Evolutionary conservation across 148 eudicot genomes (phyloP).

Genomic region (Vaccinium macrocarpon): DNA sequence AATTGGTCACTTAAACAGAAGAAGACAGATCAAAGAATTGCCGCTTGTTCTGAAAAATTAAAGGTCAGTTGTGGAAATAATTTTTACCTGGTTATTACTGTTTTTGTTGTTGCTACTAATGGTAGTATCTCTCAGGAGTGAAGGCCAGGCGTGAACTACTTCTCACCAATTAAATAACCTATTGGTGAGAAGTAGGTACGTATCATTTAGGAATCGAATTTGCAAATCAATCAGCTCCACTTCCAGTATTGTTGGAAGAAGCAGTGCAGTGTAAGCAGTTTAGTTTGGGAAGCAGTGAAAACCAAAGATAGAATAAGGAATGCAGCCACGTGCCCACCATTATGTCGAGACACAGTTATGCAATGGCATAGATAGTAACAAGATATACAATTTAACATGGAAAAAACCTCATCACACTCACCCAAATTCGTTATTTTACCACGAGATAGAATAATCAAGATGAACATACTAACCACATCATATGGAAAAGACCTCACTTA

Average conservation of each 20-base stretch:
- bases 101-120: background rate
- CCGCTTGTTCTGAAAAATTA: slow-evolving; percentile 54
- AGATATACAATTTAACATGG: background rate
- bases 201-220: background rate
- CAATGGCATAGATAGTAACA: background rate
- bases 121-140: background rate
- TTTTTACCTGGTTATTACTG: slow-evolving; percentile 9
- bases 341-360: background rate
- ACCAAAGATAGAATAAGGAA: background rate
- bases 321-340: background rate
- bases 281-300: background rate
- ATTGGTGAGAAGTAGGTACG: background rate
- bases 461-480: background rate
- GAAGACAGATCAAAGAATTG: slow-evolving; percentile 68
- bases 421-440: background rate
- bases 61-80: slow-evolving; percentile 49
- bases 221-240: slow-evolving; percentile 5
- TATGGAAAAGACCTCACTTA: background rate
- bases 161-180: background rate
- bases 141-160: background rate
- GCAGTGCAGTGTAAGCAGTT: background rate
- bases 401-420: slow-evolving; percentile 1
- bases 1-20: slow-evolving; percentile 65
- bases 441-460: background rate
- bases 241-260: background rate